These are phyloP conservation scores for Pichia sorboxylosa DNA, from an alignment of 1,139 yeast genomes.

Conservation along the genomic window DNA sequence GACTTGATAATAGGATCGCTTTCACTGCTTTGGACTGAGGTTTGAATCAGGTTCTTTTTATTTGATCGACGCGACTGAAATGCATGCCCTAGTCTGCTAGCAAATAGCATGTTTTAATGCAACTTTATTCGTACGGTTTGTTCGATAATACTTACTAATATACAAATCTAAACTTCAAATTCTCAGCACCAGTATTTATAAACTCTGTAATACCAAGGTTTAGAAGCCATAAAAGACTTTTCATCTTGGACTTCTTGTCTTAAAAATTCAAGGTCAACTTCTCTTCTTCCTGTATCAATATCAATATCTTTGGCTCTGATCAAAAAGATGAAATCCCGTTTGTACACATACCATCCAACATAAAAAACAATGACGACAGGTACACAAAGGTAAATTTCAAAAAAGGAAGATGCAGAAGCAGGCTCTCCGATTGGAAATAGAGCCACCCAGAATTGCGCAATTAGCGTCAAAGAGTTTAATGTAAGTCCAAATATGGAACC, in stretches of 20 bases:
- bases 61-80: too few relatives aligned
- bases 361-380: slow-evolving; percentile 34
- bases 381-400: slow-evolving; percentile 37
- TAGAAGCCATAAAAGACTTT: slow-evolving; percentile 34
- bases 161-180: too few relatives aligned
- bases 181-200: slow-evolving; percentile 41
- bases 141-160: too few relatives aligned
- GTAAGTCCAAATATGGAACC: slow-evolving; percentile 57
- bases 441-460: slow-evolving; percentile 52
- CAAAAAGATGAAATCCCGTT: slow-evolving; percentile 27
- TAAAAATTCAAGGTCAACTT: slow-evolving; percentile 45
- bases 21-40: too few relatives aligned
- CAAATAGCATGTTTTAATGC: too few relatives aligned
- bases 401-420: slow-evolving; percentile 35
- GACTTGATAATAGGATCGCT: too few relatives aligned
- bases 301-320: slow-evolving; percentile 43
- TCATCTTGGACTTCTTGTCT: slow-evolving; percentile 52
- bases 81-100: too few relatives aligned
- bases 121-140: too few relatives aligned
- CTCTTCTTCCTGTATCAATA: slow-evolving; percentile 53
- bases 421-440: slow-evolving; percentile 25
- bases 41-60: too few relatives aligned
- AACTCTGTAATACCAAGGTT: slow-evolving; percentile 37
- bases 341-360: slow-evolving; percentile 17
- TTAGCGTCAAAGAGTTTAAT: slow-evolving; percentile 46